Conservation (phyloP, 1,284 basidiomycete species). For the Sparassis latifolia region DNA sequence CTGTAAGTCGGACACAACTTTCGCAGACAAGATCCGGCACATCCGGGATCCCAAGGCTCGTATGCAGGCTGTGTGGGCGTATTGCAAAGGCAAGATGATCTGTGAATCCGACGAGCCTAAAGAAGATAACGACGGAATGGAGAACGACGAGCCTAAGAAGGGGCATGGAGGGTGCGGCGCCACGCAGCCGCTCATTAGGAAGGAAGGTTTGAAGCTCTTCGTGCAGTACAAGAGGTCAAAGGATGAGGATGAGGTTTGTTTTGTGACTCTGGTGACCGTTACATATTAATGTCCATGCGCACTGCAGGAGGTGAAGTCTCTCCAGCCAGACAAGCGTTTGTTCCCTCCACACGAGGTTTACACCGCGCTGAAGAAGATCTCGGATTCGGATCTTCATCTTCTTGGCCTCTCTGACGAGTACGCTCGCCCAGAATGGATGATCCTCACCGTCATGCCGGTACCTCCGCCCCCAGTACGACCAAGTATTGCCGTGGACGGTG, state of each 20-base stretch:
- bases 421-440: constrained; percentile 99
- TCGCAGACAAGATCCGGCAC: constrained; percentile 80
- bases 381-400: constrained; percentile 83
- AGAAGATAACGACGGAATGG: constrained; percentile 75
- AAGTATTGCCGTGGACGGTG: constrained; percentile 94
- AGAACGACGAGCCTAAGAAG: constrained; percentile 69
- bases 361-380: constrained; percentile 90
- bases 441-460: constrained; percentile 94
- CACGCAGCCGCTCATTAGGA: constrained; percentile 84
- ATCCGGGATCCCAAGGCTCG: constrained; percentile 85
- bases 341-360: constrained; percentile 89
- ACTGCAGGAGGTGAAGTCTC: constrained; percentile 68
- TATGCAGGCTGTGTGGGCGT: constrained; percentile 80
- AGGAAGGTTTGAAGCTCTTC: constrained; percentile 94
- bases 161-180: constrained; percentile 97
- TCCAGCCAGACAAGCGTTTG: constrained; percentile 87
- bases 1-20: constrained; percentile 74
- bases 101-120: constrained; percentile 87
- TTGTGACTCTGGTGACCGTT: constrained; percentile 1
- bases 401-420: constrained; percentile 95
- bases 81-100: constrained; percentile 80
- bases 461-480: constrained; percentile 98
- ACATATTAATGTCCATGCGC: constrained; percentile 13
- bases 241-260: constrained; percentile 85
- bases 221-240: constrained; percentile 93